A percentile compares a stretch with the other conserved stretches of the same genome.
phyloP scores from a whole-genome alignment of 2,329 filamentous ascomycete species.

The Colletotrichum sojae region DNA sequence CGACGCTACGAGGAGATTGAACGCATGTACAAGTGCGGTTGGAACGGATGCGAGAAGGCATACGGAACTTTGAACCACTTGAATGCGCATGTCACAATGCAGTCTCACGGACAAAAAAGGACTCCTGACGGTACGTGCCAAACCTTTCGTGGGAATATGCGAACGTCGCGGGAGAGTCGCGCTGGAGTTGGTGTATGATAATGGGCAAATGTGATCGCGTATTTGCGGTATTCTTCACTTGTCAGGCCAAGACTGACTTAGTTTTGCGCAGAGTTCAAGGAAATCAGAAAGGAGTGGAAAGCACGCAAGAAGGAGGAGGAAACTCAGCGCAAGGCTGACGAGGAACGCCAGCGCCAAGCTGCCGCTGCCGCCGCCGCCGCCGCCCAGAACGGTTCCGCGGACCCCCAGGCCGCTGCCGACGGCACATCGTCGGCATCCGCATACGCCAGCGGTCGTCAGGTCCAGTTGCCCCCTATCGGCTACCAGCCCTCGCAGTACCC shows the following conservation, averaged over 20 bases:
- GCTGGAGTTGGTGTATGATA: too few relatives aligned
- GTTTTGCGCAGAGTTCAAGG: conserved; percentile 88
- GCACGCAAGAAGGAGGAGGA: conserved; percentile 99
- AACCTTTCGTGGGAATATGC: too few relatives aligned
- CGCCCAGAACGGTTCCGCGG: conserved; percentile 64
- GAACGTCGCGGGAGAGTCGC: conserved; percentile 7
- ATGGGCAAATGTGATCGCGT: too few relatives aligned
- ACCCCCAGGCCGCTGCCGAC: conserved; percentile 63
- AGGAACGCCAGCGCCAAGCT: conserved; percentile 79
- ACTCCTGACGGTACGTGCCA: conserved; percentile 90
- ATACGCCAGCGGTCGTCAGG: conserved; percentile 69
- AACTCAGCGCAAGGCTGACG: conserved; percentile 87
- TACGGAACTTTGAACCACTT: conserved; percentile 98
- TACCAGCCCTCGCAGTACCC: conserved; percentile 79
- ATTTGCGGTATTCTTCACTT: too few relatives aligned
- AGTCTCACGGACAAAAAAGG: conserved; percentile 93
- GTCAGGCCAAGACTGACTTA: conserved; percentile 42
- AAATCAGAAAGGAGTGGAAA: conserved; percentile 99
- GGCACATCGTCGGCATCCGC: conserved; percentile 69
- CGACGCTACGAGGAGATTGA: conserved; percentile 98
- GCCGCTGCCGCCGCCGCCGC: conserved; percentile 62
- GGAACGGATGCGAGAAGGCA: conserved; percentile 98
- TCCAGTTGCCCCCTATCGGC: conserved; percentile 82
- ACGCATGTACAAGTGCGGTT: conserved; percentile 99
- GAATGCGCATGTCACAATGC: conserved; percentile 99